phyloP scores from a whole-genome alignment of 805 yeast species.

The Metschnikowia arizonensis region DNA sequence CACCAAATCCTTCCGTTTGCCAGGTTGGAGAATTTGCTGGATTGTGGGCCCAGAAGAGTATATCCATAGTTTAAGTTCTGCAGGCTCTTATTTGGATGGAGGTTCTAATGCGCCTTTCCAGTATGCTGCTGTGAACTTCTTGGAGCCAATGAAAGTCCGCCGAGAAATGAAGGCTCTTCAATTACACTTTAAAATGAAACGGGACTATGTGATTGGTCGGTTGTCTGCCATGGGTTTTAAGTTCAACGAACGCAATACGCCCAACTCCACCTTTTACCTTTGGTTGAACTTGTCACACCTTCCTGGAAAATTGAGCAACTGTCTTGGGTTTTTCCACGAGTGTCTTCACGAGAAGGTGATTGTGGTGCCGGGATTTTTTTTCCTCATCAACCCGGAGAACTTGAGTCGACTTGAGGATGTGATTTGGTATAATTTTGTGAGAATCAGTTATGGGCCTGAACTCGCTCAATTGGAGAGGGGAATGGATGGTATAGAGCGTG shows the following conservation, averaged over 20 bases:
- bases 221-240: slow-evolving; percentile 51
- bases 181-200: slow-evolving; percentile 51
- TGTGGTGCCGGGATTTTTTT: slow-evolving; percentile 61
- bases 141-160: slow-evolving; percentile 47
- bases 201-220: slow-evolving; percentile 51
- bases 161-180: slow-evolving; percentile 56
- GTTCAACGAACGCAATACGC: slow-evolving; percentile 41
- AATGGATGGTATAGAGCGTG: slow-evolving; percentile 57
- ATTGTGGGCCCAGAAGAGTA: slow-evolving; percentile 59
- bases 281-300: slow-evolving; percentile 56
- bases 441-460: slow-evolving; percentile 61
- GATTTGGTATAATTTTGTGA: slow-evolving; percentile 55
- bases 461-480: slow-evolving; percentile 46
- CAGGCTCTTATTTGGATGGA: slow-evolving; percentile 59
- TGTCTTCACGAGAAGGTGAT: slow-evolving; percentile 56
- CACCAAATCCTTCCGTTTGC: slow-evolving; percentile 57
- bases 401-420: slow-evolving; percentile 47
- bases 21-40: slow-evolving; percentile 67
- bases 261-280: slow-evolving; percentile 56
- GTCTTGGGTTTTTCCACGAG: slow-evolving; percentile 61
- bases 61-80: slow-evolving; percentile 50
- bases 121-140: slow-evolving; percentile 52
- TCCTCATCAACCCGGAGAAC: slow-evolving; percentile 54
- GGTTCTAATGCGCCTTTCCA: slow-evolving; percentile 62
- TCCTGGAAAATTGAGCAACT: slow-evolving; percentile 53